Base-by-base conservation (phyloP, 2,329 filamentous ascomycete species). In the Aspergillus ibericus region DNA sequence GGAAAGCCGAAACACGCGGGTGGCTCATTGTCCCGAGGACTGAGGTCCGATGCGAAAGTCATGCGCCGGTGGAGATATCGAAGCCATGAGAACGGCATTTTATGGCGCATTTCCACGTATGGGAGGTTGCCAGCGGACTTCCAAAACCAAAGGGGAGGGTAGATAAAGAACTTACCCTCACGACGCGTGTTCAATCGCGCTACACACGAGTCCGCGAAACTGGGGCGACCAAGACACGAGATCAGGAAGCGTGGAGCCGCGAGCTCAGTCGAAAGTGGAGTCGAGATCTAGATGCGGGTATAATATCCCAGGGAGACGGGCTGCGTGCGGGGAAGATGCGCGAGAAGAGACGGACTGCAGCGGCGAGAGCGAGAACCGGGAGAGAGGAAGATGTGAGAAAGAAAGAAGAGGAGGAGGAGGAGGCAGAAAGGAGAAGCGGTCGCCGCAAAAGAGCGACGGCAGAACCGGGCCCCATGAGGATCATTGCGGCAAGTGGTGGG, bases 341-440 rank as follows among this genome's bases (percentile, higher is more conserved):
- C 46, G 59, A 50, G 53, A 58, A 50, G 46, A 34, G 36, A 50
- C 58, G 36, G 27, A 22, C 27, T 47, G 53, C 35, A 50, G 12
- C 49, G 48, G 48, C 42, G 20, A 53, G 38, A 29, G 25, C 7
- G 53, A 63, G 63, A 55, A 55, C 59, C 47, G 62, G 29, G 60
- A 63, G 54, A 61, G 63, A 64, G 62, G 58, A 51, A 58, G 48
- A 55, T 56, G 59, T 20, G 59, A 56, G 25, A 46, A 59, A 58
- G 59, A 59, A 56, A 60, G 56, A 55, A 65, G 53, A 63, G 59
- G 61, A 62, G 61, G 63, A 53, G 55, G 64, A 61, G 63, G 59
- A 63, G 62, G 60, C 66, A 67, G 73, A 70, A 72, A 70, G 70
- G 68, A 70, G 70, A 72, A 72, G 73, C 70, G 70, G 72, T 71